Evolutionary conservation across 164 flowering plant species (phyloP).

Genomic region (Magnolia officinalis): DNA sequence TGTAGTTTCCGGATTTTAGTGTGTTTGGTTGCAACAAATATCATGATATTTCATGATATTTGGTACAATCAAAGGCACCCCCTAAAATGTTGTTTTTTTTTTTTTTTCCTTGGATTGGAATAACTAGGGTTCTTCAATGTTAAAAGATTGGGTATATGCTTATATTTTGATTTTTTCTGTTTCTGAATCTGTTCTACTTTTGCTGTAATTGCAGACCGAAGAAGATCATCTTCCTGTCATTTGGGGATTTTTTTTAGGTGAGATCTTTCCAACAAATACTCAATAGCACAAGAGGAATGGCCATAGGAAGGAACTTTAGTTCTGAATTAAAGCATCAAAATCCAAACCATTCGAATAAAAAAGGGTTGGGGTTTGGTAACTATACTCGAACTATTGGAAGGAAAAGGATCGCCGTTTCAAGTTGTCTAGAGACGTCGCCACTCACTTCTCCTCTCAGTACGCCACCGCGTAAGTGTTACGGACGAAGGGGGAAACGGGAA

Average conservation of each 20-base stretch:
- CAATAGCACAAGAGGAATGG: background rate
- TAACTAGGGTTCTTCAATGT: too few relatives aligned
- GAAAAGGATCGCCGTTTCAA: conserved; percentile 46
- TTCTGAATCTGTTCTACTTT: background rate
- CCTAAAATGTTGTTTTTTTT: too few relatives aligned
- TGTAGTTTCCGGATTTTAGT: too few relatives aligned
- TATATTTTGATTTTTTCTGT: too few relatives aligned
- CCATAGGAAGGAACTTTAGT: background rate
- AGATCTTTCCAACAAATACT: background rate
- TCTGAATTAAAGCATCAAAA: background rate
- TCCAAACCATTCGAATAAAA: too few relatives aligned
- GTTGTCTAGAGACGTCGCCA: conserved; percentile 7
- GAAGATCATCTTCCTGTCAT: background rate
- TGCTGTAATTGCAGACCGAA: background rate
- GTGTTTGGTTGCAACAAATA: too few relatives aligned
- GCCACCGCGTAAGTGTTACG: conserved; percentile 32
- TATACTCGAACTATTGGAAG: conserved; percentile 42
- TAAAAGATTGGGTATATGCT: too few relatives aligned
- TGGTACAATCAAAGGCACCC: too few relatives aligned
- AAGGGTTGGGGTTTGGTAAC: background rate
- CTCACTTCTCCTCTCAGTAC: conserved; percentile 10
- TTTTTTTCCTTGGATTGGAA: too few relatives aligned
- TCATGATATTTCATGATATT: too few relatives aligned
- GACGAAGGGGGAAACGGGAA: background rate
- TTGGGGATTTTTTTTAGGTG: background rate